A percentile compares a stretch with the other conserved stretches of the same genome.
Conservation (phyloP, 176 grass and related monocot genomes). For the Tillandsia fasciculata region DNA sequence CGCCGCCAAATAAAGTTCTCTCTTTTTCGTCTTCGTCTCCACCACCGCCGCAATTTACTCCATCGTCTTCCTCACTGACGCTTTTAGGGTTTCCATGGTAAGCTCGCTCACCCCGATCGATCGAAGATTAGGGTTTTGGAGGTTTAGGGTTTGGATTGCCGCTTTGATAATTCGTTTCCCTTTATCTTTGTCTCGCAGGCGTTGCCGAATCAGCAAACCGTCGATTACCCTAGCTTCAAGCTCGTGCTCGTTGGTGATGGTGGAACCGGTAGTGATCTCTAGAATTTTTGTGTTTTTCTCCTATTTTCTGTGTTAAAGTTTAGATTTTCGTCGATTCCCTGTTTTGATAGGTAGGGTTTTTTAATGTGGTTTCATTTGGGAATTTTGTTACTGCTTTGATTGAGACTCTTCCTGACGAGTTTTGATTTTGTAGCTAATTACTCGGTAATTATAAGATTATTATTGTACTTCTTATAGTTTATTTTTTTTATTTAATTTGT, state of each 20-base stretch:
- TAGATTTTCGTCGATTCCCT: not conserved
- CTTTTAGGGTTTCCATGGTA: too few relatives aligned
- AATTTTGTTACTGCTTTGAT: not conserved
- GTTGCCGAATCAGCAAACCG: constrained; percentile 13
- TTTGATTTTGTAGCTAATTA: too few relatives aligned
- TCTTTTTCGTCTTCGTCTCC: too few relatives aligned
- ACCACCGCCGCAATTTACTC: too few relatives aligned
- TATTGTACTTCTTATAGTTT: too few relatives aligned
- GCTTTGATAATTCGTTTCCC: not conserved
- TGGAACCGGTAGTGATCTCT: not conserved
- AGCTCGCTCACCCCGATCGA: too few relatives aligned
- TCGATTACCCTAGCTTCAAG: constrained; percentile 13
- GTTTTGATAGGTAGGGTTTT: not conserved
- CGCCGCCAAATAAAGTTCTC: too few relatives aligned
- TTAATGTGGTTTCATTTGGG: not conserved
- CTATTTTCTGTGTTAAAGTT: not conserved
- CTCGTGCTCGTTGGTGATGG: constrained; percentile 13
- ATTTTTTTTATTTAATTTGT: too few relatives aligned
- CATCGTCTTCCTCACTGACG: too few relatives aligned
- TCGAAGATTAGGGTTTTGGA: too few relatives aligned
- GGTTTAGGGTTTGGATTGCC: not conserved
- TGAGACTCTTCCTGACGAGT: too few relatives aligned
- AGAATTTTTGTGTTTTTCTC: not conserved
- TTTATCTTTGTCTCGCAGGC: not conserved
- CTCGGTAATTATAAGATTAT: too few relatives aligned